Conservation (phyloP, 495 filamentous ascomycete genomes). For the Aspergillus haitiensis region DNA sequence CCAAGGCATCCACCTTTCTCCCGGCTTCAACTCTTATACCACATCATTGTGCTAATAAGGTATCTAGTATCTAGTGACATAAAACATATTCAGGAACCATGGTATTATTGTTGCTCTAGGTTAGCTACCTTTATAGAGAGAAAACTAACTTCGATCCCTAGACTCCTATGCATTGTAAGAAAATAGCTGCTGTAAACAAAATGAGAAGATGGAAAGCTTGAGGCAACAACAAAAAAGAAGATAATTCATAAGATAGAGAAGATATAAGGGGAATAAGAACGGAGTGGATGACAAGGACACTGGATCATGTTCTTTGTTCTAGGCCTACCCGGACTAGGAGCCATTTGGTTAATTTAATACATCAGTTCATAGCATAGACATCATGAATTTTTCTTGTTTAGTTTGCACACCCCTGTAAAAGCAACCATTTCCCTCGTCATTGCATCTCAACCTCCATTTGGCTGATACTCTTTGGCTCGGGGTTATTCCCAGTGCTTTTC, state of each 20-base stretch:
- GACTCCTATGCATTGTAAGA: too few relatives aligned
- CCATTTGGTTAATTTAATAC: conserved; percentile 3
- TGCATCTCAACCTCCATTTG: conserved; percentile 54
- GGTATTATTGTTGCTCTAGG: too few relatives aligned
- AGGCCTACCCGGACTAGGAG: background rate
- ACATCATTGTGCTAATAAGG: too few relatives aligned
- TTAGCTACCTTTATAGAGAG: too few relatives aligned
- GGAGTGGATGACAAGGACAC: conserved; percentile 1
- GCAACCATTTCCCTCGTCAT: conserved; percentile 20
- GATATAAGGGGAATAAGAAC: conserved; percentile 3
- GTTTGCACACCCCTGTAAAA: background rate
- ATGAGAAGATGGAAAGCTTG: too few relatives aligned
- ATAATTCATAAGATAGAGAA: background rate
- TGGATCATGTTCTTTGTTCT: conserved; percentile 1
- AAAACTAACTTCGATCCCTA: too few relatives aligned
- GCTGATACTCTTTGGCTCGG: conserved; percentile 25
- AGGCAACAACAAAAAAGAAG: too few relatives aligned
- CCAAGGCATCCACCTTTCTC: background rate
- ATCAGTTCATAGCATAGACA: conserved; percentile 3
- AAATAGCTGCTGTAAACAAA: too few relatives aligned
- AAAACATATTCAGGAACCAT: too few relatives aligned
- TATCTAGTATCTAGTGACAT: too few relatives aligned
- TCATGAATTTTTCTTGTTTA: background rate
- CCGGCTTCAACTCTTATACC: background rate
- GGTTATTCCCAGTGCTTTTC: conserved; percentile 28